Evolutionary conservation across 1,284 basidiomycete species (phyloP), one percentile per base, ranked within the genome.

Genomic region (Ganoderma boninense): DNA sequence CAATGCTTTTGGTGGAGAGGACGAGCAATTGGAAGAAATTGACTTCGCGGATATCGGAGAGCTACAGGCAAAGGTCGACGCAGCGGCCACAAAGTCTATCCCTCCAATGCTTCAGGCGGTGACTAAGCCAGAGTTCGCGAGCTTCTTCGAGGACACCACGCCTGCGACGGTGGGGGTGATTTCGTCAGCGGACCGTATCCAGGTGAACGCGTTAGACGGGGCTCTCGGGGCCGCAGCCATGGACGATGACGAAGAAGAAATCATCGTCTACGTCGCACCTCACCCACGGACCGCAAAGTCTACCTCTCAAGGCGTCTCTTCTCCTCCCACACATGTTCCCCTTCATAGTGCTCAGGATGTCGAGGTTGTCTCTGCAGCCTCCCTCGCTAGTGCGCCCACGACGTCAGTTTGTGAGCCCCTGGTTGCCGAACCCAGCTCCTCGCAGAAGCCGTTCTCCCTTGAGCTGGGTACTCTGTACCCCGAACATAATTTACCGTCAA

Each of bases 21-120:
- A 81, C 35, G 84, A 87, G 69, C 80, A 82, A 14, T 77, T 92
- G 4, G 87, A 89, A 78, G 91, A 91, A 77, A 84, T 92, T 20
- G 89, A 93, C 75, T 93, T 92, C 72, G 82, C 84, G 26, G 90
- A 92, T 62, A 75, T 91, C 52, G 86, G 80, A 1, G 83, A 81
- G 69, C 70, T 92, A 4, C 81, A 83, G 52, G 79, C 79, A 26
- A 74, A 80, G 64, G 78, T 86, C 29, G 81, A 83, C 42, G 78
- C 76, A 2, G 71, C 77, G 29, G 75, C 76, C 11, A 73, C 78
- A 4, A 46, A 32, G 16, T 38, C 42, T 20, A 62, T 68, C 61
- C 69, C 77, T 43, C 23, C 68, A 67, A 40, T 73, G 66, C 42
- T 69, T 57, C n/a, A 77, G 26, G 54, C 75, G 4, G 69, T 72